These are phyloP conservation scores for Curvularia verruculosa DNA, from an alignment of 2,329 filamentous ascomycete genomes.

Conservation along the genomic window DNA sequence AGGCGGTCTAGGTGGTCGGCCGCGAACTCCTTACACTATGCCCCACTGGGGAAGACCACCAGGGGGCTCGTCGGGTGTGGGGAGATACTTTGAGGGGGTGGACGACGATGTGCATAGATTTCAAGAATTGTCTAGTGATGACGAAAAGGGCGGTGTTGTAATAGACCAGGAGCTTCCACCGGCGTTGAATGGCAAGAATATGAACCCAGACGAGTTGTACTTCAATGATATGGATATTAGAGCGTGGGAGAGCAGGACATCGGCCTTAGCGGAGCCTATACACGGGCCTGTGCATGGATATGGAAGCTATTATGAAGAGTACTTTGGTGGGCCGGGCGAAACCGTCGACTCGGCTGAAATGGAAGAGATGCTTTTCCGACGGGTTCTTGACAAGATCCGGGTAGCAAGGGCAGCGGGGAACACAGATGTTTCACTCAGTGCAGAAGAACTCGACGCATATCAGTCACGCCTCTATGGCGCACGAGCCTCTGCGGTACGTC, in stretches of 20 bases:
- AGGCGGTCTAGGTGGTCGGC: slow-evolving; percentile 99
- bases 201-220: slow-evolving; percentile 55
- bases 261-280: slow-evolving; percentile 56
- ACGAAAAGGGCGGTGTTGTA: slow-evolving; percentile 56
- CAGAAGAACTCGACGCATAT: slow-evolving; percentile 80
- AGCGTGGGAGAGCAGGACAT: slow-evolving; percentile 47
- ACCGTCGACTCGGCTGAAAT: slow-evolving; percentile 53
- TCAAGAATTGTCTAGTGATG: slow-evolving; percentile 68
- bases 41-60: slow-evolving; percentile 99
- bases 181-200: slow-evolving; percentile 37
- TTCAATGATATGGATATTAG: slow-evolving; percentile 57
- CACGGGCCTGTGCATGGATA: slow-evolving; percentile 59
- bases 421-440: slow-evolving; percentile 77
- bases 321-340: slow-evolving; percentile 51
- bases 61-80: slow-evolving; percentile 67
- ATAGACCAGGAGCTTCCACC: slow-evolving; percentile 50
- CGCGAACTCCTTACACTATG: slow-evolving; percentile 92
- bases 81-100: slow-evolving; percentile 57
- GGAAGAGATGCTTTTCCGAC: slow-evolving; percentile 77
- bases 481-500: slow-evolving; percentile 37
- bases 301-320: slow-evolving; percentile 58
- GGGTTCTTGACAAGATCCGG: slow-evolving; percentile 79
- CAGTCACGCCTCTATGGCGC: slow-evolving; percentile 68
- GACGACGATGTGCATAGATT: slow-evolving; percentile 58
- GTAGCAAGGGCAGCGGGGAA: slow-evolving; percentile 77